phyloP scores from a whole-genome alignment of 2,329 filamentous ascomycete genomes.

The Penicillium sp. region DNA sequence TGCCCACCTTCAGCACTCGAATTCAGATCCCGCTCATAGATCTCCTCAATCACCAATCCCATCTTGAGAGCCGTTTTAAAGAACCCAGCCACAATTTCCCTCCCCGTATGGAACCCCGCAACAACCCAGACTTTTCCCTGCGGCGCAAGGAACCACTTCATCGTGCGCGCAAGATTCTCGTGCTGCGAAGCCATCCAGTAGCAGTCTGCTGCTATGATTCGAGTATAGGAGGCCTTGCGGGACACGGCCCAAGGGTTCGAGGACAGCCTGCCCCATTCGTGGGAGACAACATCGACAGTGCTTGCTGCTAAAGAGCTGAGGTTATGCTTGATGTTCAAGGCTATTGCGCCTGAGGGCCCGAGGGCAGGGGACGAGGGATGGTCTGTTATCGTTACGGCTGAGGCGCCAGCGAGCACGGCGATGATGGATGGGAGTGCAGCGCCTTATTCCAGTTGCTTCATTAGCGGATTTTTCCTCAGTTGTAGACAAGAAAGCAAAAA shows the following conservation, averaged over 20 bases:
- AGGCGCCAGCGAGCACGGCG: conserved; percentile 41
- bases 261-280: conserved; percentile 58
- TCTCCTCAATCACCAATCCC: conserved; percentile 56
- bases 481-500: conserved; percentile 5
- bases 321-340: conserved; percentile 54
- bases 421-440: conserved; percentile 49
- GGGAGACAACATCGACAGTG: conserved; percentile 51
- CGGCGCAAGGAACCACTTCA: conserved; percentile 59
- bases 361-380: conserved; percentile 50
- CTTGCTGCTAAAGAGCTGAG: conserved; percentile 4
- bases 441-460: conserved; percentile 29
- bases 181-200: conserved; percentile 65
- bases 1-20: conserved; percentile 42
- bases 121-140: conserved; percentile 54
- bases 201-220: conserved; percentile 65
- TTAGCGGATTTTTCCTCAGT: background rate
- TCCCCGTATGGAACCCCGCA: conserved; percentile 65
- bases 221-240: conserved; percentile 51
- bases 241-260: conserved; percentile 45
- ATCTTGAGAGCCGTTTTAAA: conserved; percentile 54
- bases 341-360: conserved; percentile 48
- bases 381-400: conserved; percentile 56
- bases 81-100: conserved; percentile 60
- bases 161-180: conserved; percentile 58
- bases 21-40: conserved; percentile 60